A percentile compares a stretch with the other conserved stretches of the same genome.
Conservation (phyloP, 129 eudicot genomes). For the Flaveria linearis region DNA sequence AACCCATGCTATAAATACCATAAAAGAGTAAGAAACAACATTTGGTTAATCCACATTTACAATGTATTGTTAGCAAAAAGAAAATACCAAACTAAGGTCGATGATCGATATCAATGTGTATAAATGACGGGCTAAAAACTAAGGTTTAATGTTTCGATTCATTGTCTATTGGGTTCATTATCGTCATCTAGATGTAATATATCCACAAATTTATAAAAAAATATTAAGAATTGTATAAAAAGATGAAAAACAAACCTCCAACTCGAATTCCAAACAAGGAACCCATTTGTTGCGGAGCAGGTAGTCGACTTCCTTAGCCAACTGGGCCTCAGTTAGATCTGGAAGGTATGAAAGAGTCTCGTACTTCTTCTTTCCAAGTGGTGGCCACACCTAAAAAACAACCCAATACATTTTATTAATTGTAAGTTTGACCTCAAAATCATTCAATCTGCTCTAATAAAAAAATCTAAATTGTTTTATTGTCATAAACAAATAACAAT, state of each 20-base stretch:
- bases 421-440: no score
- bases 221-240: background rate
- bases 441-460: no score
- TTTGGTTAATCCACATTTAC: background rate
- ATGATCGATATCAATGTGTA: no score
- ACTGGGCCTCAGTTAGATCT: constrained; percentile 13
- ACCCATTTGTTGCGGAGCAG: constrained; percentile 62
- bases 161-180: no score
- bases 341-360: constrained; percentile 76
- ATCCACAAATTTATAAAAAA: background rate
- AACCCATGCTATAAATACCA: constrained; percentile 23
- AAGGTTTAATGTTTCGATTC: no score
- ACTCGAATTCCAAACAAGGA: constrained; percentile 71
- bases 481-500: no score
- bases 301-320: constrained; percentile 59
- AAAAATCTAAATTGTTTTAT: no score
- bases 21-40: background rate
- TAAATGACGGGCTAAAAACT: no score
- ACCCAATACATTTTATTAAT: background rate
- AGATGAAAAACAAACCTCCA: constrained; percentile 33
- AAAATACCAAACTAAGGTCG: background rate
- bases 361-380: constrained; percentile 49
- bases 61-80: no score
- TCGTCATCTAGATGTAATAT: background rate
- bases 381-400: constrained; percentile 48